Conservation (phyloP, 2,329 filamentous ascomycete species). For the Xylaria arbuscula region DNA sequence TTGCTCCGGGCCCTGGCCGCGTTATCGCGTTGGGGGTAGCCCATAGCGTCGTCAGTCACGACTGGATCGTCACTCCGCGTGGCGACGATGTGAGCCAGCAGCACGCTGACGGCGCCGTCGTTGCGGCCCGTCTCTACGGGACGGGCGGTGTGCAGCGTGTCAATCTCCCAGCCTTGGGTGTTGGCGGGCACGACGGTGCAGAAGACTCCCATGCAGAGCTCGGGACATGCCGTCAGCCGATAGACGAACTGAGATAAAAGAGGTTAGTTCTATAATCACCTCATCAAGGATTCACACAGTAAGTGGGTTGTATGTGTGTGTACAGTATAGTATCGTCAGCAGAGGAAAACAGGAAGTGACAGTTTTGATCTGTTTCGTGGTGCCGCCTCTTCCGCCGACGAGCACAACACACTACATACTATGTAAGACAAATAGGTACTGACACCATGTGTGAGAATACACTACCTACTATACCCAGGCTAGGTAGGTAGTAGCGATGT, state of each 20-base stretch:
- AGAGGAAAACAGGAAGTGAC: neutral
- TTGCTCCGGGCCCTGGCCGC: constrained; percentile 55
- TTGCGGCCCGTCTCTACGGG: constrained; percentile 70
- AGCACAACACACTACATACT: neutral
- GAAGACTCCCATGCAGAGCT: constrained; percentile 84
- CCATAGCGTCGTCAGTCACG: constrained; percentile 83
- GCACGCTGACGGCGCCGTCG: constrained; percentile 66
- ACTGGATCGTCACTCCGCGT: constrained; percentile 72
- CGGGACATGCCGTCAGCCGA: constrained; percentile 77
- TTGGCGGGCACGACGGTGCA: constrained; percentile 67
- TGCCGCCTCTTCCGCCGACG: neutral
- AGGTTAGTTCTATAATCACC: constrained; percentile 2
- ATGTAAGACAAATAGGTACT: neutral
- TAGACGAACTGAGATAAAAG: constrained; percentile 73
- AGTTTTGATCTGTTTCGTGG: neutral
- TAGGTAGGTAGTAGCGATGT: neutral
- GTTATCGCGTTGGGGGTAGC: constrained; percentile 74
- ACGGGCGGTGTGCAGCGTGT: constrained; percentile 65
- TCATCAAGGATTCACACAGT: neutral
- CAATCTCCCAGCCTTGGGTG: constrained; percentile 59
- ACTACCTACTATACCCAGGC: neutral
- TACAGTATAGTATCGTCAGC: neutral
- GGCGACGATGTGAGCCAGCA: constrained; percentile 82
- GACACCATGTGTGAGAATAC: neutral
- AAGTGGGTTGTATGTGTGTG: neutral